phyloP scores from a whole-genome alignment of 208 protist species.

The Wallacemonas rigidus region DNA sequence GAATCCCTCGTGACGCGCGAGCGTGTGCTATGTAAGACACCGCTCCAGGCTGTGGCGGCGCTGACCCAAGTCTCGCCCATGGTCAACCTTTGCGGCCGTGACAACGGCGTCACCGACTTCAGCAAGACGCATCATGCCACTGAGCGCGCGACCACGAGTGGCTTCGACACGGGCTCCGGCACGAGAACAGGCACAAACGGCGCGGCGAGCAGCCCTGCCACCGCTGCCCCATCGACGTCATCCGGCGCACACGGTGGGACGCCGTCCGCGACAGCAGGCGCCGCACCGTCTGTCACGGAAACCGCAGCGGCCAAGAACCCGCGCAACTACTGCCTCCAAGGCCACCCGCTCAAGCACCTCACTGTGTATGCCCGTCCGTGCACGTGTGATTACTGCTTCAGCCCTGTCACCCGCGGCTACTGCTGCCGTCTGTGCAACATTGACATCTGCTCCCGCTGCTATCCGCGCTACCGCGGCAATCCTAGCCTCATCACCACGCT shows the following conservation, averaged over 20 bases:
- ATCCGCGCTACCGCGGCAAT: conserved; percentile 46
- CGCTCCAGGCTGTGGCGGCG: conserved; percentile 50
- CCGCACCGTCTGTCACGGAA: not conserved
- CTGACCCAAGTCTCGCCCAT: conserved; percentile 50
- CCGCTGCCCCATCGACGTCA: not conserved
- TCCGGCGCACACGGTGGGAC: not conserved
- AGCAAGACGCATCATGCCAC: not conserved
- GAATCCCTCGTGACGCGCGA: conserved; percentile 66
- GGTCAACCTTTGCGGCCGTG: conserved; percentile 49
- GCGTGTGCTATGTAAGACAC: conserved; percentile 54
- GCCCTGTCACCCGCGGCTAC: conserved; percentile 30
- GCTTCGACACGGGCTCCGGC: not conserved
- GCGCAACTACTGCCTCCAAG: conserved; percentile 53
- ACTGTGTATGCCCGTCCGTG: conserved; percentile 8
- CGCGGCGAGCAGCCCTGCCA: not conserved
- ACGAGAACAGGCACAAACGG: not conserved
- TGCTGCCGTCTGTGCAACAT: conserved; percentile 62
- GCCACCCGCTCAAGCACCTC: conserved; percentile 46
- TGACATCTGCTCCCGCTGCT: conserved; percentile 56
- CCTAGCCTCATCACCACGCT: conserved; percentile 25
- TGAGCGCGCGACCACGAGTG: not conserved
- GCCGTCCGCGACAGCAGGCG: not conserved
- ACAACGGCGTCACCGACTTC: conserved; percentile 17
- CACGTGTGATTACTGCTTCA: conserved; percentile 48
- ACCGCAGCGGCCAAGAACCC: conserved; percentile 1